Evolutionary conservation across 2,329 filamentous ascomycete species (phyloP), one percentile per base, ranked within the genome.

Genomic region (Sarocladiaceae sp.): DNA sequence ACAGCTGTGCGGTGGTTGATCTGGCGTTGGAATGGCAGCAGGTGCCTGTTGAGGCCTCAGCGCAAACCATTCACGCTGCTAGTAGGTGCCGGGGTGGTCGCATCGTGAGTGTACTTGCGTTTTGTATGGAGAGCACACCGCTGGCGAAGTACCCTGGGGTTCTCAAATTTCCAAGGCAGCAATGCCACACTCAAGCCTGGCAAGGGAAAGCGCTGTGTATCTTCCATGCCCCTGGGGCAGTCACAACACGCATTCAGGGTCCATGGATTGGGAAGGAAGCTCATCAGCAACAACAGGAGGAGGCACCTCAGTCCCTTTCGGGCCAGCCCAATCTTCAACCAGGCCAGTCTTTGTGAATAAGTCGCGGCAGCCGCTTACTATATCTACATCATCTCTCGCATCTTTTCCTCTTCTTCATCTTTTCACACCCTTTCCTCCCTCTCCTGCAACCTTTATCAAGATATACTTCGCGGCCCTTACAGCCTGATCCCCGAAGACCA

Each of bases 281-380:
- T n/a, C n/a, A n/a, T n/a, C n/a, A n/a, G n/a, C n/a, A n/a, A n/a
- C n/a, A n/a, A n/a, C n/a, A n/a, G n/a, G n/a, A n/a, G n/a, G n/a
- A n/a, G n/a, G 40, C 40, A 22, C 40, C 28, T 44, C 40, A 44
- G 40, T 23, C 40, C 40, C 28, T 44, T 37, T 37, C n/a, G n/a
- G n/a, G n/a, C n/a, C n/a, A n/a, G n/a, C n/a, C n/a, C n/a, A n/a
- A n/a, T n/a, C n/a, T n/a, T n/a, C n/a, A n/a, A n/a, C n/a, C n/a
- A n/a, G n/a, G n/a, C n/a, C n/a, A n/a, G n/a, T n/a, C n/a, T n/a
- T n/a, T n/a, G n/a, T n/a, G n/a, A n/a, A n/a, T n/a, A n/a, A n/a
- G n/a, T n/a, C n/a, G n/a, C n/a, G n/a, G n/a, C n/a, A n/a, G n/a
- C n/a, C n/a, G n/a, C n/a, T n/a, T n/a, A n/a, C n/a, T n/a, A n/a